Base-by-base conservation (phyloP, 1,284 basidiomycete species). In the Hypsizygus ulmarius region DNA sequence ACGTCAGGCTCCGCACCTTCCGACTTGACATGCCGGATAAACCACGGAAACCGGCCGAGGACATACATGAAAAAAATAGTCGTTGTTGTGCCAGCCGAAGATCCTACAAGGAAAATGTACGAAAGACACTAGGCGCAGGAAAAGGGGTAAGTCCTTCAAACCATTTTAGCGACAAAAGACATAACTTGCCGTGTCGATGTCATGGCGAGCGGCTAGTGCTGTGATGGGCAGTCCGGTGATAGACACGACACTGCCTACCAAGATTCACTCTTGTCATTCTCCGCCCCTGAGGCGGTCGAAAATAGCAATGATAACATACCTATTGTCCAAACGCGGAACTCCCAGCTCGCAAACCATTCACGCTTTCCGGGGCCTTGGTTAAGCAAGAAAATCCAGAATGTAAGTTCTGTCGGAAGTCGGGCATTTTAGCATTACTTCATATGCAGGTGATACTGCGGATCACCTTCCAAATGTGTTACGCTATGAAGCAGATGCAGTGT, bases 381-480 rank as follows among this genome's bases (percentile, higher is more conserved):
- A 29, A 87, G 72, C 9, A 89, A 73, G 61, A 88, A 90, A 27
- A 89, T 58, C 86, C 87, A 90, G 57, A 90, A 90, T 0, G 79
- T 73, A 11, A 89, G 72, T 60, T 90, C 87, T 87, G 62, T 27
- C 41, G 30, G 46, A 39, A 27, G 12, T 39, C 8, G 16, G 5
- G 19, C 8, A 7, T 35, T n/a, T n/a, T n/a, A n/a, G n/a, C n/a
- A n/a, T n/a, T n/a, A n/a, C n/a, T n/a, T n/a, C n/a, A n/a, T n/a
- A n/a, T n/a, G n/a, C n/a, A n/a, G n/a, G n/a, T n/a, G n/a, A n/a
- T n/a, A n/a, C n/a, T n/a, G n/a, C n/a, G n/a, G n/a, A 32, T 48
- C 54, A 81, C 85, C 86, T 79, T 89, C 86, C n/a, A 89, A 73
- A 64, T 89, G 87, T 1, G 87, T 88, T 15, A 87, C 74, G n/a